A percentile compares a stretch with the other conserved stretches of the same genome.
Evolutionary conservation across 2,329 filamentous ascomycete genomes (phyloP).

Genomic region (Sarocladiaceae sp.): DNA sequence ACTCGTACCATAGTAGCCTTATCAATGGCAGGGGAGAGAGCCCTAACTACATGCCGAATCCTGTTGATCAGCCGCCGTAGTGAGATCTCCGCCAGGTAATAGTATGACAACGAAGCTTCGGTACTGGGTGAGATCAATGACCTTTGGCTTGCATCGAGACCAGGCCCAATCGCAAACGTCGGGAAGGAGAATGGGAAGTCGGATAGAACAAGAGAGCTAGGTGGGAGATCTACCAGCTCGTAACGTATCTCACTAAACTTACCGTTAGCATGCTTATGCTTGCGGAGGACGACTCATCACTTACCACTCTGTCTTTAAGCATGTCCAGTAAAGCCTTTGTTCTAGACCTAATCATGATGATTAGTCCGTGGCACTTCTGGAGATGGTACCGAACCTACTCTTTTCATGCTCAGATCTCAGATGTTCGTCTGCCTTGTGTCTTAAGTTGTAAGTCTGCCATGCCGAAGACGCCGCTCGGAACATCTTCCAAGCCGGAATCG

Average conservation of each 20-base stretch:
- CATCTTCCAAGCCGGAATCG: constrained; percentile 12
- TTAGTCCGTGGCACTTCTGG: background rate
- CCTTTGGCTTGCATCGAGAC: background rate
- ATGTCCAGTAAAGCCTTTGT: constrained; percentile 12
- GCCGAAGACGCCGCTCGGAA: constrained; percentile 10
- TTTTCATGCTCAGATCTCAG: constrained; percentile 8
- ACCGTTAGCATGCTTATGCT: background rate
- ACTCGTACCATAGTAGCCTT: constrained; percentile 45
- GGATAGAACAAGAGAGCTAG: constrained; percentile 11
- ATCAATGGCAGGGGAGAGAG: constrained; percentile 63
- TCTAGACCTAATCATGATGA: constrained; percentile 10
- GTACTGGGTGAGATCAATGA: background rate
- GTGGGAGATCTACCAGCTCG: constrained; percentile 11
- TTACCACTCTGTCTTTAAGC: constrained; percentile 12
- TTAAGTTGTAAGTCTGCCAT: constrained; percentile 12
- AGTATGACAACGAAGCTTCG: constrained; percentile 25
- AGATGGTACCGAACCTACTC: constrained; percentile 4
- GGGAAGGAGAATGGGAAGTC: constrained; percentile 11
- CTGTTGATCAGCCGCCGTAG: constrained; percentile 64
- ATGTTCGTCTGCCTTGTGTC: constrained; percentile 1
- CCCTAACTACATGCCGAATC: constrained; percentile 10
- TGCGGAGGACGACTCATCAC: background rate
- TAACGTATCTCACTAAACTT: constrained; percentile 12
- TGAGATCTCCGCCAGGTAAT: constrained; percentile 71
- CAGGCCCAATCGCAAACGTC: constrained; percentile 8